A percentile compares a stretch with the other conserved stretches of the same genome.
These are phyloP conservation scores for Rhodotorula babjevae DNA, from an alignment of 768 basidiomycete species.

Conservation along the genomic window DNA sequence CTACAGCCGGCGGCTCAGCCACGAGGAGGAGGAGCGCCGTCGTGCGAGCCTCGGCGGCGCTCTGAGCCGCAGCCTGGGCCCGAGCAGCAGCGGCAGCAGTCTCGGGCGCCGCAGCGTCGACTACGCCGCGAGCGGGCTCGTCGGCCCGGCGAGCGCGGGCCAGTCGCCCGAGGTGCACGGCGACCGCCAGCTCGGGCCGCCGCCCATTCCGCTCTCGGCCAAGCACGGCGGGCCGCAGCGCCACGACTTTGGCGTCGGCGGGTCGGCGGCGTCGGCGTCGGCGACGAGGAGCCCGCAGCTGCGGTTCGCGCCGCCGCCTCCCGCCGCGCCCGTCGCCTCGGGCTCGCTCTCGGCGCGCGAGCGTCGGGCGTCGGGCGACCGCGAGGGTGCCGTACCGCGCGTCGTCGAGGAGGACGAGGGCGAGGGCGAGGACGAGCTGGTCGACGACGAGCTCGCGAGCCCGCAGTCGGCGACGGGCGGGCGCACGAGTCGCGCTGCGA, in stretches of 20 bases:
- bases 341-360: too few species aligned
- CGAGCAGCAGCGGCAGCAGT: too few species aligned
- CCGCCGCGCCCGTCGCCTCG: too few species aligned
- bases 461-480: not conserved
- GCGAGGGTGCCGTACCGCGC: too few species aligned
- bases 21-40: not conserved
- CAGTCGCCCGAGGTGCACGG: not conserved
- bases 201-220: too few species aligned
- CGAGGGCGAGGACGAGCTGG: not conserved
- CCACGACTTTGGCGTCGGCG: too few species aligned
- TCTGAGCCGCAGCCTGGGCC: too few species aligned
- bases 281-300: not conserved
- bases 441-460: not conserved
- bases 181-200: not conserved
- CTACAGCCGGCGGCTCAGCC: too few species aligned
- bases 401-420: not conserved
- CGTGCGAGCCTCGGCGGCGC: not conserved
- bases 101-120: not conserved
- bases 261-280: too few species aligned
- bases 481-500: not conserved
- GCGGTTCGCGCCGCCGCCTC: not conserved
- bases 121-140: not conserved
- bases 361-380: not conserved
- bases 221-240: too few species aligned
- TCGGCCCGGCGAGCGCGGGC: constrained; percentile 3